Evolutionary conservation across 306 rosid species (phyloP).

Genomic region (Carpinus viminea): DNA sequence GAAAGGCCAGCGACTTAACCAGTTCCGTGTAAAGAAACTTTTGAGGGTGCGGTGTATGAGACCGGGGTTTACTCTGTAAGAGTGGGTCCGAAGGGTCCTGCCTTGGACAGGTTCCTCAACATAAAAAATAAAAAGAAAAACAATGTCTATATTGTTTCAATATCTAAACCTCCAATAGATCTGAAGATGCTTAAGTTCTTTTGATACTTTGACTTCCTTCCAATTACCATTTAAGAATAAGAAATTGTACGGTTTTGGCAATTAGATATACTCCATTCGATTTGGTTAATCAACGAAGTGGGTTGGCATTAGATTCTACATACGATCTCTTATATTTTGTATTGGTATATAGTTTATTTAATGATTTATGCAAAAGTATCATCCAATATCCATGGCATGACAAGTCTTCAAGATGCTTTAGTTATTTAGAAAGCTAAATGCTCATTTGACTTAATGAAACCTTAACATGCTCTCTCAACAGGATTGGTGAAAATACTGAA

Average conservation of each 20-base stretch:
- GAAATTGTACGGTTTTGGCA: not conserved
- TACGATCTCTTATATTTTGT: not conserved
- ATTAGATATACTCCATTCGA: not conserved
- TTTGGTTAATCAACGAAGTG: not conserved
- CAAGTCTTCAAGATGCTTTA: not conserved
- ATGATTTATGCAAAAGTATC: not conserved
- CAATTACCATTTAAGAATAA: not conserved
- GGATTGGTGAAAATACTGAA: conserved; percentile 92
- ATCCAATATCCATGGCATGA: not conserved
- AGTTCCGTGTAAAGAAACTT: no score
- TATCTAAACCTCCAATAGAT: not conserved
- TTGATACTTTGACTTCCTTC: not conserved
- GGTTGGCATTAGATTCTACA: not conserved
- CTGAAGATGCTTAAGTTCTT: not conserved
- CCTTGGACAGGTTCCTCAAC: no score
- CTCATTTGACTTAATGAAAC: conserved; percentile 10
- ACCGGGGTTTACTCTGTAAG: no score
- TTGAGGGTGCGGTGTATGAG: no score
- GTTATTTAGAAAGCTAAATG: not conserved
- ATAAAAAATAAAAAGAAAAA: no score
- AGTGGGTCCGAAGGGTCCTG: no score
- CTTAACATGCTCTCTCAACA: conserved; percentile 34
- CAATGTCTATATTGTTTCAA: not conserved
- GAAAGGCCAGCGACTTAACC: no score
- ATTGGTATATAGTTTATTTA: not conserved